These are phyloP conservation scores for Hypoxylon sp. DNA, from an alignment of 2,329 filamentous ascomycete species.

Conservation along the genomic window DNA sequence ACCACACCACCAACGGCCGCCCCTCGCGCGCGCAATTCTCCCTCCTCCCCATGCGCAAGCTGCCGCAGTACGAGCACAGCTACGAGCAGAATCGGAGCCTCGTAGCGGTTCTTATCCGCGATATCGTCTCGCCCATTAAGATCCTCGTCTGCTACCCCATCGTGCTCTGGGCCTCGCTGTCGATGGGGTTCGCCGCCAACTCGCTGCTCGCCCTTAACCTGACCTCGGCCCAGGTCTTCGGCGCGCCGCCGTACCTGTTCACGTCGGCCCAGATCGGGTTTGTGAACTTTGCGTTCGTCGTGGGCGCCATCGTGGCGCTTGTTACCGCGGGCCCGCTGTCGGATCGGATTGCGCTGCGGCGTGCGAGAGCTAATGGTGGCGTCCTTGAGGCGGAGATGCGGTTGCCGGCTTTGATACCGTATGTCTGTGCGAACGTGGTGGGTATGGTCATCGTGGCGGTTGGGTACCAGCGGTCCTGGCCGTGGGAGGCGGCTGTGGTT, in stretches of 20 bases:
- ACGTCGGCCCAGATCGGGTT: constrained; percentile 61
- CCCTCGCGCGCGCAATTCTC: constrained; percentile 50
- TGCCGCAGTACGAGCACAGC: constrained; percentile 18
- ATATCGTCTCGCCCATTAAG: constrained; percentile 50
- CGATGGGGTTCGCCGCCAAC: constrained; percentile 53
- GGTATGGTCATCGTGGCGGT: constrained; percentile 63
- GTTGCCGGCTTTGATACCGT: constrained; percentile 60
- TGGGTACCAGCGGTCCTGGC: constrained; percentile 63
- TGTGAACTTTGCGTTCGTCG: constrained; percentile 62
- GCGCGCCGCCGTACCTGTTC: constrained; percentile 62
- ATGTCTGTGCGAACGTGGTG: constrained; percentile 59
- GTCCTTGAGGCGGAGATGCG: constrained; percentile 64
- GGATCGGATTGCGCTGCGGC: constrained; percentile 59
- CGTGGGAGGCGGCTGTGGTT: constrained; percentile 62
- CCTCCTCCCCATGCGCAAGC: constrained; percentile 43
- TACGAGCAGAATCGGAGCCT: background rate
- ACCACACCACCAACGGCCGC: constrained; percentile 39
- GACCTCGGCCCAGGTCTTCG: constrained; percentile 64
- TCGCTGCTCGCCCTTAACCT: constrained; percentile 64
- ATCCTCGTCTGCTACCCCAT: constrained; percentile 53
- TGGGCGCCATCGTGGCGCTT: constrained; percentile 59
- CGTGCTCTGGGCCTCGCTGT: constrained; percentile 50
- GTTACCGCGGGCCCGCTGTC: constrained; percentile 60
- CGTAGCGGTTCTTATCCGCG: constrained; percentile 38
- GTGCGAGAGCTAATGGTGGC: constrained; percentile 58